Evolutionary conservation across 345 rosid species (phyloP), one percentile per base, ranked within the genome.

Genomic region (Rhodomyrtus tomentosa): DNA sequence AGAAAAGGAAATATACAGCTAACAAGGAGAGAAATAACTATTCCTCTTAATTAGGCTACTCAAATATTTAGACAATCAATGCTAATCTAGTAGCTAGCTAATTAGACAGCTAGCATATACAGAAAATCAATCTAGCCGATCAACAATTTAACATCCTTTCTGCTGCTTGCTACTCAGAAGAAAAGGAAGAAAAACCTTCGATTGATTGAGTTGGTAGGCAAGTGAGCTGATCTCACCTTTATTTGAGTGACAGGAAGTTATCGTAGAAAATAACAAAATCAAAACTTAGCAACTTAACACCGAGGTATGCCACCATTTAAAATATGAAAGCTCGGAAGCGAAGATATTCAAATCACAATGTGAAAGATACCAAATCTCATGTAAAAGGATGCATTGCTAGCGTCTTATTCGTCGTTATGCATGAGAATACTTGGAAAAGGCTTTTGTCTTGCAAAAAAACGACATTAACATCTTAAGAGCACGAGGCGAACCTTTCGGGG

Each of bases 401-500:
- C 0, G 45, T 32, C 45, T 18, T 10, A 58, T 58, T 59, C 40
- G 1, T 53, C 54, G 18, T 68, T 32, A 16, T 27, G 55, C 82
- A 81, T 81, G 9, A 50, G 54, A 18, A 80, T 49, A 25, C 50
- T 36, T n/a, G 83, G 27, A 83, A 86, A 76, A 22, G 68, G 83
- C n/a, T 62, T 73, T 32, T 51, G 42, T 20, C 16, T 48, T 20
- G 36, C 45, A 29, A 21, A 84, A 85, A 48, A 81, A 85, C 16
- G 8, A 80, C 58, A 48, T 11, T 42, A 55, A 42, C 74, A 58
- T 12, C 81, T 80, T 56, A 68, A 68, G 76, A 68, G 76, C 62
- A 80, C 45, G 55, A 83, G 83, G 59, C 88, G 22, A 50, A 96
- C 98, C 98, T 96, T 96, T 38, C 98, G 91, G 85, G 99, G 99